Base-by-base conservation (phyloP, 352 stramenopile species). In the Globisporangium splendens region DNA sequence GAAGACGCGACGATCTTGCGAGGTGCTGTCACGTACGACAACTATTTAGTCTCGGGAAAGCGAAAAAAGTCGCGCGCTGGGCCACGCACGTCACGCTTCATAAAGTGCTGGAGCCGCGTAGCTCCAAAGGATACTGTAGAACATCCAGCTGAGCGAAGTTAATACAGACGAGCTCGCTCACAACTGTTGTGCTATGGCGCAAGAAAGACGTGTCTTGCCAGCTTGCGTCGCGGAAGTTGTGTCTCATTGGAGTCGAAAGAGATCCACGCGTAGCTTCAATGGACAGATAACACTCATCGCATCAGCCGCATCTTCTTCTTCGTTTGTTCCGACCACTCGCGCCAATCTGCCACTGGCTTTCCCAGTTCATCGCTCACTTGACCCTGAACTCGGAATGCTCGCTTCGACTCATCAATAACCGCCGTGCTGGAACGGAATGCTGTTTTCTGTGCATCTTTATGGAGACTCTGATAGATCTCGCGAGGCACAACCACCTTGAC, bases 341-440 rank as follows among this genome's bases (percentile, higher is more conserved):
- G 46, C 59, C 59, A 66, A 7, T 20, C 47, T 28, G 43, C 14
- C 15, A 47, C 39, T 3, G 50, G 28, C n/a, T 59, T 33, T 1
- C 28, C 24, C 3, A 43, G 22, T 13, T 43, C 46, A 22, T 39
- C 57, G 24, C 59, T 39, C 6, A 69, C 3, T 18, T 79, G 42
- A 20, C 67, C 50, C 18, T 63, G 47, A 56, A 85, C 47, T 28
- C 62, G 62, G 21, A 86, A 87, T 46, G 75, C 79, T 1, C 75
- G 73, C 44, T 69, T 84, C 13, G 73, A 73, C 51, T 84, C 71
- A 47, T 86, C 64, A 8, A 77, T 47, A 3, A 70, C 70, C n/a
- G 54, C 22, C 28, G 48, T 21, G 8, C 7, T 68, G 5, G 51
- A 61, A 24, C 53, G 47, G 52, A 59, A 50, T 15, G 47, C 54